These are phyloP conservation scores for Chlamydomonas sp. DNA, from an alignment of 139 green algal species.

Conservation along the genomic window DNA sequence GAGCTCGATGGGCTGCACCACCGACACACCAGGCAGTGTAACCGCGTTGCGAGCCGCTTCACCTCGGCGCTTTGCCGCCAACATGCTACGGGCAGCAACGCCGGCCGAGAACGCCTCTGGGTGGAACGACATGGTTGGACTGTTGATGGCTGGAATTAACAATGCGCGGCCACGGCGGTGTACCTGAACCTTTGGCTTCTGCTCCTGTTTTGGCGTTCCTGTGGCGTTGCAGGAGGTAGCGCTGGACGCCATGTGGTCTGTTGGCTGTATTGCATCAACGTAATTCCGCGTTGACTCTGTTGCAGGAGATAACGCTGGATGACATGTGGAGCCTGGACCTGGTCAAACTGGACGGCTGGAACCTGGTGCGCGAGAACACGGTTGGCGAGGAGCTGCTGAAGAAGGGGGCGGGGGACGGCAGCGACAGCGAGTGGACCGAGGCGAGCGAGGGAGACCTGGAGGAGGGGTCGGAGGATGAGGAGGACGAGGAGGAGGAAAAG, in stretches of 20 bases:
- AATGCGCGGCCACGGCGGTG: no score
- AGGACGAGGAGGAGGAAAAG: background rate
- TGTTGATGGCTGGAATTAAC: no score
- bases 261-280: no score
- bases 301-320: constrained; percentile 88
- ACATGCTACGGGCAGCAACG: no score
- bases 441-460: constrained; percentile 54
- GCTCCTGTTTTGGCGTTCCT: background rate
- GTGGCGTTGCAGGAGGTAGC: constrained; percentile 21
- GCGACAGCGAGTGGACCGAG: constrained; percentile 37
- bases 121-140: no score
- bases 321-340: constrained; percentile 94
- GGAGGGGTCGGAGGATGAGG: constrained; percentile 39
- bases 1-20: no score
- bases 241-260: constrained; percentile 11
- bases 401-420: constrained; percentile 39
- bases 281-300: background rate
- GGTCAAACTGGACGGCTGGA: constrained; percentile 80
- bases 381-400: constrained; percentile 79
- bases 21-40: no score
- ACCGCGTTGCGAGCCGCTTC: no score
- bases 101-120: no score
- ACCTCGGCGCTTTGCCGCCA: no score
- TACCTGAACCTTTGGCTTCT: background rate
- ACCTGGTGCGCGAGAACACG: constrained; percentile 72